Evolutionary conservation across 345 rosid genomes (phyloP).

Genomic region (Acer saccharum): DNA sequence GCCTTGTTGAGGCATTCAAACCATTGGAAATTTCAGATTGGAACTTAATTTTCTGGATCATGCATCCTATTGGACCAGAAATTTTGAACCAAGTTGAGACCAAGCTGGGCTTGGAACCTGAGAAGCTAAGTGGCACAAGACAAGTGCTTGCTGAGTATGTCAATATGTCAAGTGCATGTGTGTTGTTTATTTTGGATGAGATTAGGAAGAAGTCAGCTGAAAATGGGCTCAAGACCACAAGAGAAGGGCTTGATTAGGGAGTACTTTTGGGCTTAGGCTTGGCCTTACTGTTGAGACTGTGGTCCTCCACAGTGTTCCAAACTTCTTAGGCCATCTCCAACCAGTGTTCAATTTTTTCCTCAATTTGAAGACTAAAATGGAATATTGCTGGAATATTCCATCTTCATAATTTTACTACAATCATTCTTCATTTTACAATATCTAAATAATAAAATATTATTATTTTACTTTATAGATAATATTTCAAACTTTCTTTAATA

Average conservation of each 20-base stretch:
- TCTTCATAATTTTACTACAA: too few species aligned
- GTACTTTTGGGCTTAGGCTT: slow-evolving; percentile 53
- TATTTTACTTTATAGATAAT: too few species aligned
- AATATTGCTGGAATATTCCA: too few species aligned
- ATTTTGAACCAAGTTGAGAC: slow-evolving; percentile 44
- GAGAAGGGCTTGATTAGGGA: slow-evolving; percentile 57
- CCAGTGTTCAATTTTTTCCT: too few species aligned
- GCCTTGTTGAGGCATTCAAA: slow-evolving; percentile 35
- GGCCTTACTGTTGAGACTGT: slow-evolving; percentile 50
- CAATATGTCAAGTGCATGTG: too few species aligned
- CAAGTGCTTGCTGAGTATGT: slow-evolving; percentile 38
- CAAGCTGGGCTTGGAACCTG: slow-evolving; percentile 28
- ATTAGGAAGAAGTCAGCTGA: slow-evolving; percentile 39
- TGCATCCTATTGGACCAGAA: slow-evolving; percentile 50
- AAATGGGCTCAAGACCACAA: slow-evolving; percentile 33
- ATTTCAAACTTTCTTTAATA: too few species aligned
- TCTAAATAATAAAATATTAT: too few species aligned
- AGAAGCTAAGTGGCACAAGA: slow-evolving; percentile 36
- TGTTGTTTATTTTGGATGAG: slow-evolving; percentile 46
- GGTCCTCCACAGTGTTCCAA: slow-evolving; percentile 35
- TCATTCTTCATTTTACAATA: too few species aligned
- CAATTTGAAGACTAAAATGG: too few species aligned
- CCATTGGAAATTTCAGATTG: slow-evolving; percentile 49
- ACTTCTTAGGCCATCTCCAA: too few species aligned
- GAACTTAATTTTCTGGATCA: slow-evolving; percentile 50